phyloP scores from a whole-genome alignment of 2,329 filamentous ascomycete genomes.

The Calonectria henricotiae region DNA sequence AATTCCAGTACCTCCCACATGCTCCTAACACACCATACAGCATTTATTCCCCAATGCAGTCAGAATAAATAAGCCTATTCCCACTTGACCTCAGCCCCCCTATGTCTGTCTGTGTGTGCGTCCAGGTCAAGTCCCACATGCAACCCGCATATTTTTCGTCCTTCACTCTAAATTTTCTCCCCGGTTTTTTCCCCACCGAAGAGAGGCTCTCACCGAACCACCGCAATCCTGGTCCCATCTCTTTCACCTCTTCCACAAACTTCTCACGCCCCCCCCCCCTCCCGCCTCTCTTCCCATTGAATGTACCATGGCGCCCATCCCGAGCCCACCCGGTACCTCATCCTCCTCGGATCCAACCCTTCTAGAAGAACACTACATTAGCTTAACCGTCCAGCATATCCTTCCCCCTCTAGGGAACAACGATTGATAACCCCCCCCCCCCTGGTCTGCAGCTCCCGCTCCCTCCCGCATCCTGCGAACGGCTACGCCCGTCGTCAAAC shows the following conservation, averaged over 20 bases:
- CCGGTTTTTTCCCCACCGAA: conserved; percentile 41
- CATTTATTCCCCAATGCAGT: background rate
- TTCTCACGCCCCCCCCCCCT: background rate
- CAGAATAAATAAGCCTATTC: background rate
- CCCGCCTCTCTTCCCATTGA: background rate
- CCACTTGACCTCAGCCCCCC: conserved; percentile 20
- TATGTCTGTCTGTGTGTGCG: background rate
- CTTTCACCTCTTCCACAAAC: conserved; percentile 39
- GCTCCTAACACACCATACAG: background rate
- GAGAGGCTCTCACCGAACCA: conserved; percentile 27
- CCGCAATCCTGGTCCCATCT: conserved; percentile 31
- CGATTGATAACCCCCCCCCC: conserved; percentile 43
- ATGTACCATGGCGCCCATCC: conserved; percentile 17
- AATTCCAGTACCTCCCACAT: too few species aligned
- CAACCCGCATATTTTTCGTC: conserved; percentile 18
- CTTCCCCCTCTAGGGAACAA: conserved; percentile 12
- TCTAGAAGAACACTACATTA: conserved; percentile 25
- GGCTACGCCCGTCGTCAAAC: conserved; percentile 49
- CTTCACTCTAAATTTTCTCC: conserved; percentile 43
- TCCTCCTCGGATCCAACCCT: conserved; percentile 16
- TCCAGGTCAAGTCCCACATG: background rate
- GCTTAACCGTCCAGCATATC: conserved; percentile 27
- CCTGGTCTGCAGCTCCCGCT: conserved; percentile 18
- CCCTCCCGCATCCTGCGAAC: conserved; percentile 48
- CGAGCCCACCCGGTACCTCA: conserved; percentile 16